Evolutionary conservation across 208 protist species (phyloP).

Genomic region (Trypanosomatidae sp.): DNA sequence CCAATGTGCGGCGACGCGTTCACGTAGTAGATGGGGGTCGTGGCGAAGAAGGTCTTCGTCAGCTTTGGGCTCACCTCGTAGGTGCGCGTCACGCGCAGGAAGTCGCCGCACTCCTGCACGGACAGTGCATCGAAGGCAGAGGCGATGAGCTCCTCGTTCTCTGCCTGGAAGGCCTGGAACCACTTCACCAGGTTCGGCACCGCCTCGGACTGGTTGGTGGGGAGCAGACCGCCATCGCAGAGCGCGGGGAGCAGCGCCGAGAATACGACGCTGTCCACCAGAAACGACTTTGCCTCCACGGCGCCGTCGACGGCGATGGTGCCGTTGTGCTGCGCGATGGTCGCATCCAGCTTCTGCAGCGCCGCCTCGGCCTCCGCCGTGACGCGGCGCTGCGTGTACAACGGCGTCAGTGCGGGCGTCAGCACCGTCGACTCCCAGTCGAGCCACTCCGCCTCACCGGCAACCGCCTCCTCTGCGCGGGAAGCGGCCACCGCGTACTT

Average conservation of each 20-base stretch:
- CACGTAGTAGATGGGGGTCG: slow-evolving; percentile 93
- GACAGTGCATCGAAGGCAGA: slow-evolving; percentile 61
- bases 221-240: slow-evolving; percentile 76
- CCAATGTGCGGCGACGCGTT: slow-evolving; percentile 93
- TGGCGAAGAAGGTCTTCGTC: slow-evolving; percentile 84
- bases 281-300: too few relatives aligned
- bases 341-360: slow-evolving; percentile 61
- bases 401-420: slow-evolving; percentile 45
- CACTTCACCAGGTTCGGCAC: slow-evolving; percentile 70
- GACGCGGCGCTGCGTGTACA: slow-evolving; percentile 73
- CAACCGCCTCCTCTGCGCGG: slow-evolving; percentile 29
- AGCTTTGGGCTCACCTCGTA: slow-evolving; percentile 67
- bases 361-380: slow-evolving; percentile 50
- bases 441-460: slow-evolving; percentile 73
- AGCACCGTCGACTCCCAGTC: slow-evolving; percentile 83
- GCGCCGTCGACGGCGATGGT: too few relatives aligned
- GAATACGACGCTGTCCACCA: too few relatives aligned
- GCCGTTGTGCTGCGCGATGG: too few relatives aligned
- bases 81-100: slow-evolving; percentile 70
- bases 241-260: too few relatives aligned
- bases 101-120: slow-evolving; percentile 85
- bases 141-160: slow-evolving; percentile 57
- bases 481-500: not conserved
- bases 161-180: slow-evolving; percentile 62
- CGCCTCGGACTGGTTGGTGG: slow-evolving; percentile 32